These are phyloP conservation scores for Crithidia brevicula DNA, from an alignment of 208 protist species.

Conservation along the genomic window DNA sequence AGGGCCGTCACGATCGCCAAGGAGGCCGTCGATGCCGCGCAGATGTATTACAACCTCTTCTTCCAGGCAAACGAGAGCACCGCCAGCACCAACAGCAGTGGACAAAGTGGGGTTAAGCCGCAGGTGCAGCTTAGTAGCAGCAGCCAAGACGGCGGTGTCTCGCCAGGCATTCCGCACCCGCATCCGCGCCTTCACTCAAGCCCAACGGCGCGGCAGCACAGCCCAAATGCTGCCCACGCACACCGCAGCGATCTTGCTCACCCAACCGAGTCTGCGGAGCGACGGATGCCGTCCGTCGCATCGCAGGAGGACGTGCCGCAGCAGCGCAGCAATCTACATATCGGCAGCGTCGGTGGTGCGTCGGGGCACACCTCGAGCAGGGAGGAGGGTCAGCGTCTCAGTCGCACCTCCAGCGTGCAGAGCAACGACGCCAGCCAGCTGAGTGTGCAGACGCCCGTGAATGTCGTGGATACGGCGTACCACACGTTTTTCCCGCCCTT, in stretches of 20 bases:
- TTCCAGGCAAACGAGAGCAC: slow-evolving; percentile 28
- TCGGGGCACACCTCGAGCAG: background rate
- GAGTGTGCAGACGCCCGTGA: slow-evolving; percentile 24
- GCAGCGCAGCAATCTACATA: background rate
- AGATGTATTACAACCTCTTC: slow-evolving; percentile 50
- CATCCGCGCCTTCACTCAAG: no score
- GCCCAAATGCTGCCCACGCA: no score
- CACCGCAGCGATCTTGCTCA: no score
- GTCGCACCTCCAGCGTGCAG: slow-evolving; percentile 5
- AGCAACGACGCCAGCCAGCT: slow-evolving; percentile 8
- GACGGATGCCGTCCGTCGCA: no score
- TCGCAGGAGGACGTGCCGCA: no score
- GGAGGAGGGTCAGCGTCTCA: background rate
- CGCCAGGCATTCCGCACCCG: no score
- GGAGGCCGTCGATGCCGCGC: slow-evolving; percentile 43
- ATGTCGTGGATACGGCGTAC: slow-evolving; percentile 42
- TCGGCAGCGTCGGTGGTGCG: background rate
- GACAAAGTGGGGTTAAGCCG: background rate
- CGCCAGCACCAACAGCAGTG: background rate
- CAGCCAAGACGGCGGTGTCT: no score
- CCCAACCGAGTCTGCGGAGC: no score
- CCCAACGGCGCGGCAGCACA: no score
- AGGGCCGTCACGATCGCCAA: slow-evolving; percentile 23
- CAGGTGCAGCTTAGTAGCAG: no score
- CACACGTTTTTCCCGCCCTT: slow-evolving; percentile 62